phyloP scores from a whole-genome alignment of 495 filamentous ascomycete species.

The Penicillium soppii region DNA sequence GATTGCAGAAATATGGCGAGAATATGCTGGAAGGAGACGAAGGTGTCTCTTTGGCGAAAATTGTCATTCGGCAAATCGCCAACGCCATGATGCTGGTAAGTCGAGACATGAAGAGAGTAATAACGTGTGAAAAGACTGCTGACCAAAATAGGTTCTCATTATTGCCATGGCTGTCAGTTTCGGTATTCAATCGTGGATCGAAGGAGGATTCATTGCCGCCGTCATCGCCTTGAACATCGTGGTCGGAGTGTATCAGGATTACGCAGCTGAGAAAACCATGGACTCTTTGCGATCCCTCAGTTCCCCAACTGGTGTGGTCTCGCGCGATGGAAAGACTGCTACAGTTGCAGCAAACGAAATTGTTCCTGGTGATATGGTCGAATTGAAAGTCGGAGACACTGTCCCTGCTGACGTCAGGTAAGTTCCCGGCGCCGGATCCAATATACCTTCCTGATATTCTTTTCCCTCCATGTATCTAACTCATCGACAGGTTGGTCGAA shows the following conservation, averaged over 20 bases:
- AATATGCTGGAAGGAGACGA: slow-evolving; percentile 62
- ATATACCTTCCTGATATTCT: background rate
- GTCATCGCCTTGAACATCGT: slow-evolving; percentile 67
- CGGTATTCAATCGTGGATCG: slow-evolving; percentile 66
- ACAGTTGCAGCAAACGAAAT: slow-evolving; percentile 55
- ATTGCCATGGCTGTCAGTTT: slow-evolving; percentile 71
- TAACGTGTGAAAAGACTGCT: background rate
- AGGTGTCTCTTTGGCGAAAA: slow-evolving; percentile 57
- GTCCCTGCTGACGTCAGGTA: slow-evolving; percentile 69
- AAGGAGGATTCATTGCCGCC: slow-evolving; percentile 65
- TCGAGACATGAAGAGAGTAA: background rate
- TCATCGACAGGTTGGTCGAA: slow-evolving; percentile 51
- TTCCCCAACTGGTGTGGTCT: slow-evolving; percentile 59
- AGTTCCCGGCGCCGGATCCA: slow-evolving; percentile 1
- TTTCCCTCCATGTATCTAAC: too few relatives aligned
- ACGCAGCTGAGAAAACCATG: slow-evolving; percentile 74
- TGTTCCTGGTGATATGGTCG: slow-evolving; percentile 66
- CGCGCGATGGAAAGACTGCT: slow-evolving; percentile 52
- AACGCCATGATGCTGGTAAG: slow-evolving; percentile 66
- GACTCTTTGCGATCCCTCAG: slow-evolving; percentile 63
- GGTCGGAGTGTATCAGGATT: slow-evolving; percentile 71
- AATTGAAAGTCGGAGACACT: slow-evolving; percentile 80
- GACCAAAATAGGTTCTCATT: slow-evolving; percentile 53
- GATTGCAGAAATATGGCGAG: slow-evolving; percentile 55
- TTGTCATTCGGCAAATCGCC: slow-evolving; percentile 60